Evolutionary conservation across 345 rosid genomes (phyloP).

Genomic region (Turritis glabra): DNA sequence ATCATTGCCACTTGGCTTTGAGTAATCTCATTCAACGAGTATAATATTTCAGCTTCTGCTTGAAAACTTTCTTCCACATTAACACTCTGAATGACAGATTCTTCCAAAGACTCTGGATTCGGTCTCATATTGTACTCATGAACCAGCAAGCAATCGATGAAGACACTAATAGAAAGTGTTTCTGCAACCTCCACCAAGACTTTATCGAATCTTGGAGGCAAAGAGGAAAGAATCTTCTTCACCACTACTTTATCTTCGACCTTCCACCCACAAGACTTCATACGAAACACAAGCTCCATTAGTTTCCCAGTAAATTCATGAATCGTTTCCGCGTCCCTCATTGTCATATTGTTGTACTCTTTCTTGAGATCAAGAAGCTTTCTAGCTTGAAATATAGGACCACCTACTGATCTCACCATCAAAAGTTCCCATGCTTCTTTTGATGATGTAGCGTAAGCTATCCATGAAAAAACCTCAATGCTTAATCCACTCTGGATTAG

Average conservation of each 20-base stretch:
- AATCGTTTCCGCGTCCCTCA: conserved; percentile 1
- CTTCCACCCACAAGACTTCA: conserved; percentile 31
- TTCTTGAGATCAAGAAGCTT: conserved; percentile 9
- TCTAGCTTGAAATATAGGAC: conserved; percentile 22
- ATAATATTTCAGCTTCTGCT: conserved; percentile 4
- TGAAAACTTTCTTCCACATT: not conserved
- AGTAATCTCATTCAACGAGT: conserved; percentile 12
- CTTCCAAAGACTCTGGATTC: not conserved
- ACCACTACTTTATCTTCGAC: conserved; percentile 9
- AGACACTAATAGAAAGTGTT: not conserved
- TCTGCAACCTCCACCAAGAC: not conserved
- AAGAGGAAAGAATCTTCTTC: conserved; percentile 24
- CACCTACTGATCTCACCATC: conserved; percentile 14
- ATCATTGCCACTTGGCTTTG: not conserved
- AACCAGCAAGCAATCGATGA: conserved; percentile 17
- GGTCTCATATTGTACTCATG: conserved; percentile 29
- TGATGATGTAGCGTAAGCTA: conserved; percentile 21
- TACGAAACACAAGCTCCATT: conserved; percentile 24
- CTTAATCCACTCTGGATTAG: not conserved
- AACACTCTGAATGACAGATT: not conserved
- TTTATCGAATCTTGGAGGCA: conserved; percentile 9
- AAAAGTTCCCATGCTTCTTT: conserved; percentile 31
- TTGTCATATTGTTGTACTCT: conserved; percentile 4
- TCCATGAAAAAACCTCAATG: conserved; percentile 2
- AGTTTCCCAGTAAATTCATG: not conserved